Conservation (phyloP, 1,284 basidiomycete genomes). For the Exsudoporus floridanus region DNA sequence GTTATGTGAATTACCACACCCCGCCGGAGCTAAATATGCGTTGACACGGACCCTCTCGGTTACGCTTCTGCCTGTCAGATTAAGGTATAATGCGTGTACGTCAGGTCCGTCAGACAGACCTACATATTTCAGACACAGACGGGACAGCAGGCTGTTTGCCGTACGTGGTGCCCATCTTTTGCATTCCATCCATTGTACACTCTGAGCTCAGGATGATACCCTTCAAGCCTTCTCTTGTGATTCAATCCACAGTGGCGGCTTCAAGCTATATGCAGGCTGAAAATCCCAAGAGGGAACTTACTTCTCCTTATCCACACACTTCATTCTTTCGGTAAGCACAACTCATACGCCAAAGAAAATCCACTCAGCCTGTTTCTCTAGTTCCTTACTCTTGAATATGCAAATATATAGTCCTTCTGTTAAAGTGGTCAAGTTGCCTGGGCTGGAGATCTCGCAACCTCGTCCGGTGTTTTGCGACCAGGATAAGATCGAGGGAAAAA, state of each 20-base stretch:
- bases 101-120: slow-evolving; percentile 14
- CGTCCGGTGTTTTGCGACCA: slow-evolving; percentile 60
- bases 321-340: slow-evolving; percentile 46
- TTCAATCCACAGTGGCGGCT: slow-evolving; percentile 17
- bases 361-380: slow-evolving; percentile 26
- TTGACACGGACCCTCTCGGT: slow-evolving; percentile 11
- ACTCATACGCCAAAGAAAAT: not conserved
- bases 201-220: slow-evolving; percentile 20
- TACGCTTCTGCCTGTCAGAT: slow-evolving; percentile 18
- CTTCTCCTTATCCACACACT: slow-evolving; percentile 38
- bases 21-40: not conserved
- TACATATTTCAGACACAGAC: slow-evolving; percentile 31
- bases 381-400: slow-evolving; percentile 57
- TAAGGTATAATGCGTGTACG: slow-evolving; percentile 22
- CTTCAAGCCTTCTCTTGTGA: slow-evolving; percentile 26
- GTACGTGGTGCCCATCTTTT: not conserved
- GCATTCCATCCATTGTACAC: not conserved
- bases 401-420: slow-evolving; percentile 59
- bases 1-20: slow-evolving; percentile 6
- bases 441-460: slow-evolving; percentile 38
- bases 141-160: not conserved
- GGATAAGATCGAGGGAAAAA: slow-evolving; percentile 57
- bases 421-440: slow-evolving; percentile 44
- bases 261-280: slow-evolving; percentile 31
- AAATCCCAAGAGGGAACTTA: slow-evolving; percentile 10